Percentiles rank a stretch among this genome's conserved stretches.
These are phyloP conservation scores for Dionaea muscipula DNA, from an alignment of 179 eudicot species.

Conservation along the genomic window DNA sequence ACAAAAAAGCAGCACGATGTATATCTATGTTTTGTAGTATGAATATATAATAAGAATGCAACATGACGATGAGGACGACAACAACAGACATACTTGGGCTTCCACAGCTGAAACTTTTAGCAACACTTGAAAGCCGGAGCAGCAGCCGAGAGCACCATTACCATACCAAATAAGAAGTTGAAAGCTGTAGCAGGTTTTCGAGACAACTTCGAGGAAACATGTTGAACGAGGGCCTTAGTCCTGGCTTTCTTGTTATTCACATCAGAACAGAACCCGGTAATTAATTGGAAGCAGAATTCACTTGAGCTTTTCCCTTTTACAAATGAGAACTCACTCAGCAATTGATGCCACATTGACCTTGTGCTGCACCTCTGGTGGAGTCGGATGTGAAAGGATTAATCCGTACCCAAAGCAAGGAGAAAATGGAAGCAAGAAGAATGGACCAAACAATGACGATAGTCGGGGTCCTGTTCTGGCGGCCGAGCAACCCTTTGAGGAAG, in stretches of 20 bases:
- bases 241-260: not conserved
- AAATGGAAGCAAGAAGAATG: conserved; percentile 67
- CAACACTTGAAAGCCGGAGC: too few species aligned
- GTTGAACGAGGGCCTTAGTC: not conserved
- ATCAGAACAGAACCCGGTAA: not conserved
- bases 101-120: conserved; percentile 8
- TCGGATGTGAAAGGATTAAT: conserved; percentile 55
- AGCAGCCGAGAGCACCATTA: not conserved
- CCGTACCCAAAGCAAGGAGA: conserved; percentile 79
- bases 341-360: conserved; percentile 55
- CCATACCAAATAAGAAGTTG: not conserved
- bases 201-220: not conserved
- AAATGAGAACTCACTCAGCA: conserved; percentile 22
- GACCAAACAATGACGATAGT: conserved; percentile 87
- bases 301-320: too few species aligned
- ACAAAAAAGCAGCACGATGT: not conserved
- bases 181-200: not conserved
- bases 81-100: conserved; percentile 8
- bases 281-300: not conserved
- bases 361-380: conserved; percentile 18
- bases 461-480: conserved; percentile 65
- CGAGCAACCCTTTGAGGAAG: conserved; percentile 81
- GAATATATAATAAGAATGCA: conserved; percentile 10
- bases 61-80: conserved; percentile 9
- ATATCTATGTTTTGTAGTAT: conserved; percentile 14